Percentiles rank a stretch among this genome's conserved stretches.
These are phyloP conservation scores for Urtica urens DNA, from an alignment of 306 rosid genomes.

Conservation along the genomic window DNA sequence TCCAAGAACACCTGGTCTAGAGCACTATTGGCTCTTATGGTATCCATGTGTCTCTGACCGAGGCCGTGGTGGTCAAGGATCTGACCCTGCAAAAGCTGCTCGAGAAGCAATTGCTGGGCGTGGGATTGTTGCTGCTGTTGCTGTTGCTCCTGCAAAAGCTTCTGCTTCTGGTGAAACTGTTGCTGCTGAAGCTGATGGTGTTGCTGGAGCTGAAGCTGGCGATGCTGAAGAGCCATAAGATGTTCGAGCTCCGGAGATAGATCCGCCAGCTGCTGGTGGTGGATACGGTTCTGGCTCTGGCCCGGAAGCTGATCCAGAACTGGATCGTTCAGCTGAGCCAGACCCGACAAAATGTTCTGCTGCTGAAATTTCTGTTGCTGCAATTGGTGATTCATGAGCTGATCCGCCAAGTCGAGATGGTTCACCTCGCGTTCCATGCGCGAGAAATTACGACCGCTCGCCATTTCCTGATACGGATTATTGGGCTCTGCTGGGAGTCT, in stretches of 20 bases:
- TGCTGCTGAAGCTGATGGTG: conserved; percentile 33
- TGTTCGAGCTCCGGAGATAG: conserved; percentile 33
- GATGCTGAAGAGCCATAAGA: conserved; percentile 31
- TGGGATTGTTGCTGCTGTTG: conserved; percentile 51
- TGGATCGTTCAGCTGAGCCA: conserved; percentile 28
- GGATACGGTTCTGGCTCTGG: conserved; percentile 33
- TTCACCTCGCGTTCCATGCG: conserved; percentile 33
- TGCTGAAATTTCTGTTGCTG: conserved; percentile 43
- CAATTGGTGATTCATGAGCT: conserved; percentile 33
- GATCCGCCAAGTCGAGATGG: conserved; percentile 40
- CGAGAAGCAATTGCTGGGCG: conserved; percentile 35
- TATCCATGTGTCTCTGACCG: conserved; percentile 36
- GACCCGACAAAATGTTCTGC: conserved; percentile 27
- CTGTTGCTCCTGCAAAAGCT: conserved; percentile 46
- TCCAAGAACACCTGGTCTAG: conserved; percentile 34
- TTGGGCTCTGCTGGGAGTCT: conserved; percentile 25
- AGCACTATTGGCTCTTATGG: conserved; percentile 30
- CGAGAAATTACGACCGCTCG: conserved; percentile 20
- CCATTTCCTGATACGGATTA: conserved; percentile 26
- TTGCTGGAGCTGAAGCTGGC: conserved; percentile 37
- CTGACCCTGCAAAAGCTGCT: conserved; percentile 41
- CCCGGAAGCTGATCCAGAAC: conserved; percentile 32
- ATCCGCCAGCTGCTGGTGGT: conserved; percentile 35
- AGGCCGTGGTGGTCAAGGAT: conserved; percentile 34
- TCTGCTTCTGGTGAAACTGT: conserved; percentile 39